phyloP scores from a whole-genome alignment of 306 rosid genomes.

The Abrus pulchellus region DNA sequence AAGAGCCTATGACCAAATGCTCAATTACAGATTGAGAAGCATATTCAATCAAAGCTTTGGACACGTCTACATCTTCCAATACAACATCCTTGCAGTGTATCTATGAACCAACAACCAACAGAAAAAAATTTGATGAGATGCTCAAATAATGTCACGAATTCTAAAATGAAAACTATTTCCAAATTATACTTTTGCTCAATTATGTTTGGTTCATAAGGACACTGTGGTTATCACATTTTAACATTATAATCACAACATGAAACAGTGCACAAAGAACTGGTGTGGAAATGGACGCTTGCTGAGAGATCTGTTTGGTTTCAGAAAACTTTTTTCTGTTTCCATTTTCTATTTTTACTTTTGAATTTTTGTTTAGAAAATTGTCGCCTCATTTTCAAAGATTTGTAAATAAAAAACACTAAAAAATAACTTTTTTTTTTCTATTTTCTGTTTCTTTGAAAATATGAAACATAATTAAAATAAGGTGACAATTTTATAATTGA shows the following conservation, averaged over 20 bases:
- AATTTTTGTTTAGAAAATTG: no score
- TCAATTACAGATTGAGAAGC: slow-evolving; percentile 66
- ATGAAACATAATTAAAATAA: no score
- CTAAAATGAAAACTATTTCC: slow-evolving; percentile 1
- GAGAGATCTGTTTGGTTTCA: not conserved
- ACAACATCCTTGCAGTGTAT: slow-evolving; percentile 77
- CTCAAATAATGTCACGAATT: slow-evolving; percentile 23
- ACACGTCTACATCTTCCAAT: slow-evolving; percentile 73
- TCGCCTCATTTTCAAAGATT: no score
- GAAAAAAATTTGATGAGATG: not conserved
- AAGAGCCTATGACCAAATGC: slow-evolving; percentile 83
- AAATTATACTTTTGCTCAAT: not conserved
- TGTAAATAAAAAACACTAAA: no score
- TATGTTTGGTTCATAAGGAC: not conserved
- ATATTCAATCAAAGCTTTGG: slow-evolving; percentile 78
- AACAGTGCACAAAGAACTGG: no score
- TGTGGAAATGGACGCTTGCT: not conserved
- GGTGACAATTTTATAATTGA: no score
- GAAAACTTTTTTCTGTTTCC: no score
- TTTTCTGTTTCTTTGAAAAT: no score
- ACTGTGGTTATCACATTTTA: not conserved
- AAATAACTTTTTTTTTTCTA: no score
- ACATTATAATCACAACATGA: not conserved
- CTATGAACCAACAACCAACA: slow-evolving; percentile 48
- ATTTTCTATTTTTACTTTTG: no score